Evolutionary conservation across 1,284 basidiomycete species (phyloP), one percentile per base, ranked within the genome.

Genomic region (Somion occarium): DNA sequence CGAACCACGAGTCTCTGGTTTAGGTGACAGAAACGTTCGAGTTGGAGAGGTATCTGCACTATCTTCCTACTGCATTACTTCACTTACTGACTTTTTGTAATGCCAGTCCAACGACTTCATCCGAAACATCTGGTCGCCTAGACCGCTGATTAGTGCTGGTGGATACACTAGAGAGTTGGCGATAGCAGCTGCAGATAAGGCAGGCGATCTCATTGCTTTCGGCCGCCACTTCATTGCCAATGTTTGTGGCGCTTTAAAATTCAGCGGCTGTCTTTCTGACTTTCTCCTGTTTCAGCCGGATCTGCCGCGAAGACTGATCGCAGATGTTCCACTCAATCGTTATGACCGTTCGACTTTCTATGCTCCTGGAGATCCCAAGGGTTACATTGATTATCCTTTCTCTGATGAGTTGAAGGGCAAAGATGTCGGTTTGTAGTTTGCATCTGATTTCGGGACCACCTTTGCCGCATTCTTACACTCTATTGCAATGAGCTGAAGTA

Each of bases 201-300:
- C 59, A 58, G 59, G 65, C 56, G 58, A 72, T 56, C 22, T 75
- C 11, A 61, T 79, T 41, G 74, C 69, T 1, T 73, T 76, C 53
- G 79, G 75, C 1, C 63, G 78, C 11, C 62, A 59, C 50, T 82
- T 74, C 56, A 74, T 79, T 49, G 63, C 69, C 1, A 73, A 73
- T 49, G 66, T 73, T 63, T 11, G 1, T 3, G 2, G 7, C 9
- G 18, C 37, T 34, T 34, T 41, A 13, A 44, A 13, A 3, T 5
- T 11, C 22, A 23, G 5, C 23, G 9, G 13, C 38, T 22, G 22
- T 22, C 5, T 3, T 13, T 22, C 20, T 19, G 22, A 22, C 19
- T 9, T 44, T 44, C 22, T 20, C 5, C 20, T 39, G 3, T 2
- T 38, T 19, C 37, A 51, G 59, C 79, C 80, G 7, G 80, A 83